Percentiles rank a stretch among this genome's conserved stretches.
Evolutionary conservation across 306 rosid species (phyloP).

Genomic region (Senna siamea): DNA sequence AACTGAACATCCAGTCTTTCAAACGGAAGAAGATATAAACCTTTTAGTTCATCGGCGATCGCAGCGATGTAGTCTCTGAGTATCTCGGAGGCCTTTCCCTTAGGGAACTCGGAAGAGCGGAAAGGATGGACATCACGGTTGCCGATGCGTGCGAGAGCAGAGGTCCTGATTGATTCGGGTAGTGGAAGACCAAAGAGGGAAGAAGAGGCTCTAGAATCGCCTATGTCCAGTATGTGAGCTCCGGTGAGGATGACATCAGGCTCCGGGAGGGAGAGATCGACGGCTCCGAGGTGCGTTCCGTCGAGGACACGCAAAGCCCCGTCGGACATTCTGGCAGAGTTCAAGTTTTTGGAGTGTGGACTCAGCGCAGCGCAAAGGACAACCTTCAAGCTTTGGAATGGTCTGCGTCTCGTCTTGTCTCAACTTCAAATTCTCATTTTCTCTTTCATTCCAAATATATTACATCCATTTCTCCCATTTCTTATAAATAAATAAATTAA

Average conservation of each 20-base stretch:
- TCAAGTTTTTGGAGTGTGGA: not conserved
- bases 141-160: constrained; percentile 62
- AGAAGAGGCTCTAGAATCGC: constrained; percentile 60
- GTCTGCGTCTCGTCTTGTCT: too few relatives aligned
- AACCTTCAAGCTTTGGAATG: not conserved
- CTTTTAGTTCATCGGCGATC: constrained; percentile 77
- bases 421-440: too few relatives aligned
- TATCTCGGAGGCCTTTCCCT: constrained; percentile 51
- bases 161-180: constrained; percentile 59
- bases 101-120: constrained; percentile 41
- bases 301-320: constrained; percentile 63
- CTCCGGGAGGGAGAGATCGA: constrained; percentile 53
- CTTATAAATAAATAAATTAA: too few relatives aligned
- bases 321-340: constrained; percentile 69
- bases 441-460: too few relatives aligned
- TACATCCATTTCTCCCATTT: too few relatives aligned
- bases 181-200: constrained; percentile 66
- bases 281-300: constrained; percentile 58
- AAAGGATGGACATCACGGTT: constrained; percentile 36
- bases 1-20: not conserved
- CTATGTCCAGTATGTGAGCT: constrained; percentile 67
- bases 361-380: constrained; percentile 7
- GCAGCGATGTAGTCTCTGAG: constrained; percentile 67
- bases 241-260: constrained; percentile 49
- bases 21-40: constrained; percentile 44